phyloP scores from a whole-genome alignment of 2,329 filamentous ascomycete genomes.

The Bimuria novae-zelandiae region DNA sequence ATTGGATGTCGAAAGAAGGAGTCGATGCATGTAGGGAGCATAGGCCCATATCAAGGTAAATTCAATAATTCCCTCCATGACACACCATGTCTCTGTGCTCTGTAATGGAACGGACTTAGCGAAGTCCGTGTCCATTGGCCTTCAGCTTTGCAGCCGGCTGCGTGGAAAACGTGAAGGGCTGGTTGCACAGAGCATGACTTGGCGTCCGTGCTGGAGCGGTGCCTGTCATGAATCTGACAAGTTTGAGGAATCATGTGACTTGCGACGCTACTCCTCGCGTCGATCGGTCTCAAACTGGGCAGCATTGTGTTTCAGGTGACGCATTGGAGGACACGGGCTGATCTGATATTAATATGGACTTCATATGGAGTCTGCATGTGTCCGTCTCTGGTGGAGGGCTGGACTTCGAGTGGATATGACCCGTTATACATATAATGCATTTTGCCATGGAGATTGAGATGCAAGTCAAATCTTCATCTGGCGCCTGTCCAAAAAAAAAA shows the following conservation, averaged over 20 bases:
- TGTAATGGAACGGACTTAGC: conserved; percentile 5
- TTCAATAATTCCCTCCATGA: neutral
- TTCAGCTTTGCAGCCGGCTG: neutral
- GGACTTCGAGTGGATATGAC: too few relatives aligned
- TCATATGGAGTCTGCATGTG: too few relatives aligned
- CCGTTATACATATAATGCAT: too few relatives aligned
- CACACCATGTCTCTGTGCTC: neutral
- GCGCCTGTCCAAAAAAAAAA: too few relatives aligned
- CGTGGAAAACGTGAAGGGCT: neutral
- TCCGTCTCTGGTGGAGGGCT: too few relatives aligned
- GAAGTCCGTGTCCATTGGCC: conserved; percentile 1
- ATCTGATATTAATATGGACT: too few relatives aligned
- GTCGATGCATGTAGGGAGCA: neutral
- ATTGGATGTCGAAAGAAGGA: neutral
- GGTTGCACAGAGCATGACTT: conserved; percentile 2
- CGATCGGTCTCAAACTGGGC: too few relatives aligned
- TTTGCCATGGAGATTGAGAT: too few relatives aligned
- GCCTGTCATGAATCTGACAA: conserved; percentile 5
- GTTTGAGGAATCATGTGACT: neutral
- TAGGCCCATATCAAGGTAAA: neutral
- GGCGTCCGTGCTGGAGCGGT: conserved; percentile 1
- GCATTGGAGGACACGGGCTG: too few relatives aligned
- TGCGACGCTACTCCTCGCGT: neutral
- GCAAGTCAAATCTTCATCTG: too few relatives aligned
- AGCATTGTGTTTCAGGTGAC: too few relatives aligned